Evolutionary conservation across 2,329 filamentous ascomycete species (phyloP).

Genomic region (Pyrenophora tritici-repentis): DNA sequence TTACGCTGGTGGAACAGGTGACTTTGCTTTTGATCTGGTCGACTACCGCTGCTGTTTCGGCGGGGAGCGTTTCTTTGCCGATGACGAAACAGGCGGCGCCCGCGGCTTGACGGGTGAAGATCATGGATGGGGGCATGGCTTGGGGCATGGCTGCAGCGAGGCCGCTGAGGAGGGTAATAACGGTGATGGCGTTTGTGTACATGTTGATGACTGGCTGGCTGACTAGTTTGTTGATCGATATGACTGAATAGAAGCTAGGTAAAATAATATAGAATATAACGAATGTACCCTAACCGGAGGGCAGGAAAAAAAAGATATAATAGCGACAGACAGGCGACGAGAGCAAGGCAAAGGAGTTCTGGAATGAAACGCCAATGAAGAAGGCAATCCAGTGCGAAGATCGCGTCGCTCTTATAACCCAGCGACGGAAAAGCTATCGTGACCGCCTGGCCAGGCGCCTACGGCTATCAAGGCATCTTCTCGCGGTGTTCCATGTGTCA

Average conservation of each 20-base stretch:
- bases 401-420: constrained; percentile 8
- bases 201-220: constrained; percentile 10
- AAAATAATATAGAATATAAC: constrained; percentile 2
- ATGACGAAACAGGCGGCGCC: constrained; percentile 60
- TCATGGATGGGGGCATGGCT: constrained; percentile 10
- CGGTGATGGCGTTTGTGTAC: constrained; percentile 19
- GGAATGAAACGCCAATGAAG: constrained; percentile 4
- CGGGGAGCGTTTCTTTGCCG: constrained; percentile 57
- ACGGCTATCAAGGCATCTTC: constrained; percentile 16
- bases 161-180: constrained; percentile 18
- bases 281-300: constrained; percentile 18
- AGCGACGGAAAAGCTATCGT: neutral
- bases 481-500: constrained; percentile 15
- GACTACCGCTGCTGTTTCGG: constrained; percentile 55
- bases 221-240: neutral
- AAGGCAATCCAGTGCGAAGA: constrained; percentile 2
- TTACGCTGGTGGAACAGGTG: constrained; percentile 56
- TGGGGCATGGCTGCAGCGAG: constrained; percentile 23
- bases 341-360: constrained; percentile 1
- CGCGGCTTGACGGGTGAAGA: constrained; percentile 23
- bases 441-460: constrained; percentile 8
- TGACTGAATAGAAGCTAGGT: constrained; percentile 1
- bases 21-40: constrained; percentile 51
- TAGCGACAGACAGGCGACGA: constrained; percentile 7
- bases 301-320: neutral